Conservation (phyloP, 2,329 filamentous ascomycete species). For the Colletotrichum lupini region DNA sequence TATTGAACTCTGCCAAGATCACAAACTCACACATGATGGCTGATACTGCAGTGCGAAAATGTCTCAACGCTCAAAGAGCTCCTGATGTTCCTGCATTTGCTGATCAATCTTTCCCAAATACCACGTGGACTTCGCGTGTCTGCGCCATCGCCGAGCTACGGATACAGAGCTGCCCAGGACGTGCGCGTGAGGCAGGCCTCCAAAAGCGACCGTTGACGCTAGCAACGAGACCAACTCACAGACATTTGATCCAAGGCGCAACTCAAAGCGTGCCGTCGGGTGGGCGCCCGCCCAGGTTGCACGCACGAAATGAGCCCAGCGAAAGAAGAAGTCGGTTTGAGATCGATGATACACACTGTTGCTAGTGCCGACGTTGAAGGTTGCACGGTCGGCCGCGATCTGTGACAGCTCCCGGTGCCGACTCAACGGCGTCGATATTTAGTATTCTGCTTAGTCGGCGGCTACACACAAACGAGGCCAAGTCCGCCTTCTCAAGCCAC, state of each 20-base stretch:
- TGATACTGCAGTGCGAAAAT: background rate
- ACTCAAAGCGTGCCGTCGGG: background rate
- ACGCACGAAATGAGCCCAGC: background rate
- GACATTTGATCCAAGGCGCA: background rate
- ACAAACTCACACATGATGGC: background rate
- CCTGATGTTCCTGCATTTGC: background rate
- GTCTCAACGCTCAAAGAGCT: background rate
- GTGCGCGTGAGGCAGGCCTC: background rate
- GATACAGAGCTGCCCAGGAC: background rate
- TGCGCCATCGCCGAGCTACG: background rate
- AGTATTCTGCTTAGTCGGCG: too few relatives aligned
- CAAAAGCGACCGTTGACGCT: background rate
- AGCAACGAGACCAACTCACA: background rate
- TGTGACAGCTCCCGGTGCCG: background rate
- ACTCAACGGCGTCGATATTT: background rate
- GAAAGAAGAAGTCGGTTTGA: background rate
- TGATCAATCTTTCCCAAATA: background rate
- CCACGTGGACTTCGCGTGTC: background rate
- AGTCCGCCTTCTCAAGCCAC: too few relatives aligned
- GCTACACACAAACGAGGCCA: too few relatives aligned
- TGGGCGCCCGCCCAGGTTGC: background rate
- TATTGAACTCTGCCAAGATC: background rate
- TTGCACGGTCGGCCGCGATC: background rate
- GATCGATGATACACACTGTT: background rate
- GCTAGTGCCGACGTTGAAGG: background rate